phyloP scores from a whole-genome alignment of 805 yeast species.

The Wickerhamiella domercqiae region DNA sequence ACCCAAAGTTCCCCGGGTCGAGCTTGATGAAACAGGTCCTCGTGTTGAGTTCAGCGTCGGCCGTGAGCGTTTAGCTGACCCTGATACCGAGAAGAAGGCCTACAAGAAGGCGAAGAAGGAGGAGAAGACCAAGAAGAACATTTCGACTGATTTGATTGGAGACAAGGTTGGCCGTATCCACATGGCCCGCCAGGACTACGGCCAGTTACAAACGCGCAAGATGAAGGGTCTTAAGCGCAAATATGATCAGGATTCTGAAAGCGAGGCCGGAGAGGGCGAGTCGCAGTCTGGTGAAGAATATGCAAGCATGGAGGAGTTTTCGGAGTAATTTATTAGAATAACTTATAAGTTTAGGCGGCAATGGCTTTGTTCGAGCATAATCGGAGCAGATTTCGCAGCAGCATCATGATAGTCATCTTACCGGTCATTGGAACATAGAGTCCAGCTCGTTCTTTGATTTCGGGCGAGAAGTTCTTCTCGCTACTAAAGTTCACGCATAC shows the following conservation, averaged over 20 bases:
- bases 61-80: conserved; percentile 62
- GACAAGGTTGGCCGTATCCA: conserved; percentile 94
- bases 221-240: conserved; percentile 92
- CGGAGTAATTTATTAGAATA: conserved; percentile 29
- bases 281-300: conserved; percentile 9
- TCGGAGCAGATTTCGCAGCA: conserved; percentile 74
- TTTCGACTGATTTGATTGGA: conserved; percentile 77
- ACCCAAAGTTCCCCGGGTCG: conserved; percentile 86
- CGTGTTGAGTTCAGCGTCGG: conserved; percentile 87
- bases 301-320: conserved; percentile 3
- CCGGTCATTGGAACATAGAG: conserved; percentile 92
- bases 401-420: conserved; percentile 90
- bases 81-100: conserved; percentile 88
- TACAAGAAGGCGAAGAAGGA: conserved; percentile 64
- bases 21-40: conserved; percentile 90
- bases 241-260: conserved; percentile 59
- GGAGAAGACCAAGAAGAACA: conserved; percentile 74
- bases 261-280: conserved; percentile 28
- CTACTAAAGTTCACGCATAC: conserved; percentile 82
- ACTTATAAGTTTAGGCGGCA: background rate
- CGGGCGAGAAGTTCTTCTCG: conserved; percentile 65
- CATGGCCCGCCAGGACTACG: conserved; percentile 87
- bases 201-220: conserved; percentile 86
- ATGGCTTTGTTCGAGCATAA: conserved; percentile 45
- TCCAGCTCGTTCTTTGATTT: conserved; percentile 74